These are phyloP conservation scores for Elongisporangium prolatum DNA, from an alignment of 352 stramenopile genomes.

Conservation along the genomic window DNA sequence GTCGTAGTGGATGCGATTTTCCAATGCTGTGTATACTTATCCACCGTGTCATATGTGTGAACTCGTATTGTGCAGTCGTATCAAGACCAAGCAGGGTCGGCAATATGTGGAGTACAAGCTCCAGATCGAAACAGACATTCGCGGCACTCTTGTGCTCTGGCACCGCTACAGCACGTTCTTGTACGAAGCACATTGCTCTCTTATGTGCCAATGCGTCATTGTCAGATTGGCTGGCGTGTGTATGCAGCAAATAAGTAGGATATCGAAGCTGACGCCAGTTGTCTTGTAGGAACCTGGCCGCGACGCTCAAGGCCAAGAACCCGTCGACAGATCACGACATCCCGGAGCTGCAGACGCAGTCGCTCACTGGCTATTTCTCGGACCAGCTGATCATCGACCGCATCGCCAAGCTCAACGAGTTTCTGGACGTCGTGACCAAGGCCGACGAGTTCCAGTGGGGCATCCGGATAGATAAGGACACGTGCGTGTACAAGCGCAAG, in stretches of 20 bases:
- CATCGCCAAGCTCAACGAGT: slow-evolving; percentile 85
- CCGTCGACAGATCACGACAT: slow-evolving; percentile 66
- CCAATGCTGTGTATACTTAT: slow-evolving; percentile 5
- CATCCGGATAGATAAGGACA: slow-evolving; percentile 89
- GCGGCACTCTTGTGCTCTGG: slow-evolving; percentile 81
- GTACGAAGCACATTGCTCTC: slow-evolving; percentile 24
- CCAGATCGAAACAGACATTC: slow-evolving; percentile 85
- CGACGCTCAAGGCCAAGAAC: slow-evolving; percentile 81
- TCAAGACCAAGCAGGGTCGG: slow-evolving; percentile 82
- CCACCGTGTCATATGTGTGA: slow-evolving; percentile 16
- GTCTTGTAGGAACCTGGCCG: slow-evolving; percentile 53
- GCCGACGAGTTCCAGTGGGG: slow-evolving; percentile 85
- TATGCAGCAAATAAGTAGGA: neutral
- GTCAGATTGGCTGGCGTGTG: too few relatives aligned
- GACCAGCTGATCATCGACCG: slow-evolving; percentile 83
- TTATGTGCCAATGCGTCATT: neutral
- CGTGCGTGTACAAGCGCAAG: slow-evolving; percentile 87
- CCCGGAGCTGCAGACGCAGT: slow-evolving; percentile 79
- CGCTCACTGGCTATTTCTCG: slow-evolving; percentile 78
- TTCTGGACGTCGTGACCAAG: slow-evolving; percentile 81
- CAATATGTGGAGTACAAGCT: slow-evolving; percentile 89
- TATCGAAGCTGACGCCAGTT: neutral
- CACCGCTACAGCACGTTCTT: slow-evolving; percentile 88
- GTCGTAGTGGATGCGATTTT: neutral
- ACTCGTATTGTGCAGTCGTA: slow-evolving; percentile 37